These are phyloP conservation scores for Diplosphaera chodatii DNA, from an alignment of 139 green algal species.

Conservation along the genomic window DNA sequence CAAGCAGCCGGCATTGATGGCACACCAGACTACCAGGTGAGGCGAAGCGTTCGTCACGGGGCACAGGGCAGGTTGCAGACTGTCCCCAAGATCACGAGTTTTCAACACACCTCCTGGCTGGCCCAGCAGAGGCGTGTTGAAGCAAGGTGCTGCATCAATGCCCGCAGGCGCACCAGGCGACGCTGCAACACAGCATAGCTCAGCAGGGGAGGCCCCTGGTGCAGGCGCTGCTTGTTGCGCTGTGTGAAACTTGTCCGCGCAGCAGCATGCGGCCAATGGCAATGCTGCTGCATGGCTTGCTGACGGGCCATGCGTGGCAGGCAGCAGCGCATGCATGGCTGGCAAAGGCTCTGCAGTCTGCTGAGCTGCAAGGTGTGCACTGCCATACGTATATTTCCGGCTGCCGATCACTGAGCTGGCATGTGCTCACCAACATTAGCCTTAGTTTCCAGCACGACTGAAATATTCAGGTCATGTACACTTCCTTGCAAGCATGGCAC, in stretches of 20 bases:
- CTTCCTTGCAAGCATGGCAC: too few species aligned
- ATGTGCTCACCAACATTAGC: background rate
- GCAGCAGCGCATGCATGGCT: background rate
- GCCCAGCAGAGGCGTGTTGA: too few species aligned
- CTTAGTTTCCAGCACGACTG: too few species aligned
- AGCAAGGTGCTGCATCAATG: too few species aligned
- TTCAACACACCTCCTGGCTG: too few species aligned
- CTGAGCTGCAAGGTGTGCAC: background rate
- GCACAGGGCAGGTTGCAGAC: too few species aligned
- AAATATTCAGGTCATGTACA: too few species aligned
- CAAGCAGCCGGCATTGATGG: background rate
- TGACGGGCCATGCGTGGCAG: background rate
- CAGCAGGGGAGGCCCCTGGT: conserved; percentile 7
- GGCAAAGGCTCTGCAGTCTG: background rate
- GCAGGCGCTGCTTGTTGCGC: conserved; percentile 5
- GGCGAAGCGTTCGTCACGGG: too few species aligned
- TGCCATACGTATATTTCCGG: too few species aligned
- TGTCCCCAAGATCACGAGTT: too few species aligned
- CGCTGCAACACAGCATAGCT: background rate
- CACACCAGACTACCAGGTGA: background rate
- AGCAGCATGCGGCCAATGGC: background rate
- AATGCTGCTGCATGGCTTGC: background rate
- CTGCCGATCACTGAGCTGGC: too few species aligned
- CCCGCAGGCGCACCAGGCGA: conserved; percentile 1
- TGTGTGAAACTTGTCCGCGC: conserved; percentile 5